Conservation (phyloP, 805 yeast species). For the Candida quercuum region DNA sequence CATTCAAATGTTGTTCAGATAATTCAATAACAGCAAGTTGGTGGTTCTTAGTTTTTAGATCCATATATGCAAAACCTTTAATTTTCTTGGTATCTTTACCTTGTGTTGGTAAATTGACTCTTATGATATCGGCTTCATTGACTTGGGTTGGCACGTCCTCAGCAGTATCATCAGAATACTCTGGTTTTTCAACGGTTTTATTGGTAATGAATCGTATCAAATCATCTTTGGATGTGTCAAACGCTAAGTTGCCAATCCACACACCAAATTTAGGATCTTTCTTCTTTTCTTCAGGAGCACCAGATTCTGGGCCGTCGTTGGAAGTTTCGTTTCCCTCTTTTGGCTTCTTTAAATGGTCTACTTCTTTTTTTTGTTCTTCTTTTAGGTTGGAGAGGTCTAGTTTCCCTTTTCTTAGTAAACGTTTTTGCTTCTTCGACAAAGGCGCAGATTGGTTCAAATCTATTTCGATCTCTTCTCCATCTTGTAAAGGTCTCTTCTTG, state of each 20-base stretch:
- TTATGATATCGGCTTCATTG: conserved; percentile 53
- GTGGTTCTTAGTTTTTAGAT: conserved; percentile 57
- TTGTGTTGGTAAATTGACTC: conserved; percentile 76
- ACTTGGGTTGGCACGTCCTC: conserved; percentile 34
- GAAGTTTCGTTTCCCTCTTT: conserved; percentile 19
- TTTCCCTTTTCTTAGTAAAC: conserved; percentile 77
- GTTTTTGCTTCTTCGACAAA: conserved; percentile 84
- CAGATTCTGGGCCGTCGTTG: conserved; percentile 24
- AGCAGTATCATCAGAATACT: conserved; percentile 18
- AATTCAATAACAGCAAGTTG: conserved; percentile 58
- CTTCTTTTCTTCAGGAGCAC: conserved; percentile 16
- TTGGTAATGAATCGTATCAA: conserved; percentile 56
- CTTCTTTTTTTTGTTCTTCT: conserved; percentile 32
- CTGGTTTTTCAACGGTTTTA: conserved; percentile 43
- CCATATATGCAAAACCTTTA: conserved; percentile 88
- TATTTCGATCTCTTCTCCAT: conserved; percentile 50
- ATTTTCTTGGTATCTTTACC: conserved; percentile 53
- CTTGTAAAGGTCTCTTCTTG: conserved; percentile 15
- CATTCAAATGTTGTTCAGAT: conserved; percentile 70
- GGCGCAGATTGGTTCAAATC: conserved; percentile 72
- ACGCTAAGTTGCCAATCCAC: conserved; percentile 93
- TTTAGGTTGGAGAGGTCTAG: conserved; percentile 36
- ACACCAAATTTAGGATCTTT: conserved; percentile 53
- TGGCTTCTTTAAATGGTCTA: conserved; percentile 31
- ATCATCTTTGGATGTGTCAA: conserved; percentile 76